These are phyloP conservation scores for Cardamine occulta DNA, from an alignment of 345 rosid genomes.

Conservation along the genomic window DNA sequence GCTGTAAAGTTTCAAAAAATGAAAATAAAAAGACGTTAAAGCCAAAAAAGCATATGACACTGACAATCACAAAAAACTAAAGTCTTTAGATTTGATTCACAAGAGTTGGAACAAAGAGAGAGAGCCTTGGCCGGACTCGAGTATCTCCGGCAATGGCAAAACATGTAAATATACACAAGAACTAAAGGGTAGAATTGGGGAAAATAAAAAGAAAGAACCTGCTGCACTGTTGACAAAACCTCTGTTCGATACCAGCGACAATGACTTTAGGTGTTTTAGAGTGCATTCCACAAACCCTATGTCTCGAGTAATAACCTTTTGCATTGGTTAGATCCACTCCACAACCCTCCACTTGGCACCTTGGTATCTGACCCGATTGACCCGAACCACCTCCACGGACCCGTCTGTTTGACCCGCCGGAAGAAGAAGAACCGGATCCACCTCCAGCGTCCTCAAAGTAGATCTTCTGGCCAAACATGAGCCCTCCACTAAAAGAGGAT, in stretches of 20 bases:
- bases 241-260: constrained; percentile 84
- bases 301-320: constrained; percentile 91
- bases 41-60: constrained; percentile 44
- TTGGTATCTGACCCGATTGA: constrained; percentile 65
- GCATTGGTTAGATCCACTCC: constrained; percentile 90
- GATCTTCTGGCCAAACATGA: constrained; percentile 74
- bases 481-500: constrained; percentile 66
- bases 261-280: constrained; percentile 78
- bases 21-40: constrained; percentile 36
- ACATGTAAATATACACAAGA: constrained; percentile 29
- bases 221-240: constrained; percentile 99
- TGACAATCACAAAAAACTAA: constrained; percentile 40
- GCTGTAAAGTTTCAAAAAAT: constrained; percentile 38
- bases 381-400: constrained; percentile 49
- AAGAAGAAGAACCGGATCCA: constrained; percentile 50
- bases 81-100: constrained; percentile 34
- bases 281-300: constrained; percentile 86
- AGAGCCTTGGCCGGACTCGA: constrained; percentile 21
- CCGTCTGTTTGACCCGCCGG: constrained; percentile 46
- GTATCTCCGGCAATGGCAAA: constrained; percentile 32
- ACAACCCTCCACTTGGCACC: constrained; percentile 97
- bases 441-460: constrained; percentile 71
- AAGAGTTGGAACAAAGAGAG: constrained; percentile 13
- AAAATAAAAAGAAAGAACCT: constrained; percentile 48
- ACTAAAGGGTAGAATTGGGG: constrained; percentile 23